Evolutionary conservation across 495 filamentous ascomycete species (phyloP).

Genomic region (Durotheca rogersii): DNA sequence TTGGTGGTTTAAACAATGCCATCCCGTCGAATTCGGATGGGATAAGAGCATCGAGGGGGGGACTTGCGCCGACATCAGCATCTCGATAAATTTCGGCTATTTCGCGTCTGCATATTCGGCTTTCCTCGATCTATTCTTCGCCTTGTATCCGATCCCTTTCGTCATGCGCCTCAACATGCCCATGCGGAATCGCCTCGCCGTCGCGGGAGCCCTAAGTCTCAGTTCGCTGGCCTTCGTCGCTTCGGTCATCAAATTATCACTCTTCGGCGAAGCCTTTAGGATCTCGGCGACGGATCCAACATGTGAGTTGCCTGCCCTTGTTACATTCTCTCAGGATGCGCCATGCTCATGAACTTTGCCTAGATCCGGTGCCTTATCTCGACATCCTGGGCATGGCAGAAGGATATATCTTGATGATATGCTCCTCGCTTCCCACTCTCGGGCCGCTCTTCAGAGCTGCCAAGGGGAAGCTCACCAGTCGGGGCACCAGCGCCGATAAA

Average conservation of each 20-base stretch:
- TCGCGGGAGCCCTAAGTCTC: slow-evolving; percentile 25
- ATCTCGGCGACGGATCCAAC: slow-evolving; percentile 26
- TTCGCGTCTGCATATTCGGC: slow-evolving; percentile 32
- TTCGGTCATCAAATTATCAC: slow-evolving; percentile 26
- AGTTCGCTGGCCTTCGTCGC: slow-evolving; percentile 28
- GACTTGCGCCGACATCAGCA: slow-evolving; percentile 18
- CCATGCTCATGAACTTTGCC: background rate
- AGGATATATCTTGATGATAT: slow-evolving; percentile 33
- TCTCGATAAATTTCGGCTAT: slow-evolving; percentile 25
- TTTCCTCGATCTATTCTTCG: slow-evolving; percentile 37
- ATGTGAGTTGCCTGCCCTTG: slow-evolving; percentile 33
- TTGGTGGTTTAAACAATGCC: slow-evolving; percentile 36
- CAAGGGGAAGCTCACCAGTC: slow-evolving; percentile 25
- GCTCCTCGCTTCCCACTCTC: slow-evolving; percentile 32
- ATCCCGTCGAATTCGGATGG: slow-evolving; percentile 29
- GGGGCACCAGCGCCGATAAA: slow-evolving; percentile 8
- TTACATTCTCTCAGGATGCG: background rate
- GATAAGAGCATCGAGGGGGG: slow-evolving; percentile 26
- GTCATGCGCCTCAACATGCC: slow-evolving; percentile 35
- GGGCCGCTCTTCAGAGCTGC: slow-evolving; percentile 27
- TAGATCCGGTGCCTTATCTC: slow-evolving; percentile 32
- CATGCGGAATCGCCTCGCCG: slow-evolving; percentile 23
- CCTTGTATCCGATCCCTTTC: slow-evolving; percentile 33
- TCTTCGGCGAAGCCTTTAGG: slow-evolving; percentile 20
- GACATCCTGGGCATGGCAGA: slow-evolving; percentile 33